A percentile compares a stretch with the other conserved stretches of the same genome.
phyloP scores from a whole-genome alignment of 345 rosid genomes.

The Eucalyptus tenuipes region DNA sequence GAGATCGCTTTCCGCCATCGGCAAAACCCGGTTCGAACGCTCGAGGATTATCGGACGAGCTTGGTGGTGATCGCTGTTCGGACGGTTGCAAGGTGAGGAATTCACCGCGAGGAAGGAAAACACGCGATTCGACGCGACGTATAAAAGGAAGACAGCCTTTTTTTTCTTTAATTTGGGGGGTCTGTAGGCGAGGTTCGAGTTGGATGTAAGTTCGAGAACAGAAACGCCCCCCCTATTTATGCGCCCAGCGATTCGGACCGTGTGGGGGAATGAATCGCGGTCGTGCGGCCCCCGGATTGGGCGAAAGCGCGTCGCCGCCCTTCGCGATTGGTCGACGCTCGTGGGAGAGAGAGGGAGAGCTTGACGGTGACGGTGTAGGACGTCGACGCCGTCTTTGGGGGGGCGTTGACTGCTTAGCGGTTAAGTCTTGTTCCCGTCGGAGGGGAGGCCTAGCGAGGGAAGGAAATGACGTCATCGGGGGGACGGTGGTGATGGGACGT shows the following conservation, averaged over 20 bases:
- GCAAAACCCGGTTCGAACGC: neutral
- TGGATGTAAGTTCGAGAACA: neutral
- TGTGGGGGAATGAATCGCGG: neutral
- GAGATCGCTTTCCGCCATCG: conserved; percentile 11
- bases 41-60: neutral
- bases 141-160: neutral
- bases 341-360: neutral
- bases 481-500: neutral
- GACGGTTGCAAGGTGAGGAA: neutral
- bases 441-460: neutral
- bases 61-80: neutral
- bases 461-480: neutral
- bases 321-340: too few species aligned
- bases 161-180: too few species aligned
- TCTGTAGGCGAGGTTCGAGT: neutral
- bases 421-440: neutral
- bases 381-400: neutral
- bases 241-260: neutral
- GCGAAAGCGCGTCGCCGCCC: too few species aligned
- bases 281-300: too few species aligned
- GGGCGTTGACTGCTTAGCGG: neutral
- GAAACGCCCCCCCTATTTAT: neutral
- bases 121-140: neutral
- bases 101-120: neutral
- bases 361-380: neutral